Evolutionary conservation across 441 rosid species (phyloP).

Genomic region (Arabidopsis lyrata): DNA sequence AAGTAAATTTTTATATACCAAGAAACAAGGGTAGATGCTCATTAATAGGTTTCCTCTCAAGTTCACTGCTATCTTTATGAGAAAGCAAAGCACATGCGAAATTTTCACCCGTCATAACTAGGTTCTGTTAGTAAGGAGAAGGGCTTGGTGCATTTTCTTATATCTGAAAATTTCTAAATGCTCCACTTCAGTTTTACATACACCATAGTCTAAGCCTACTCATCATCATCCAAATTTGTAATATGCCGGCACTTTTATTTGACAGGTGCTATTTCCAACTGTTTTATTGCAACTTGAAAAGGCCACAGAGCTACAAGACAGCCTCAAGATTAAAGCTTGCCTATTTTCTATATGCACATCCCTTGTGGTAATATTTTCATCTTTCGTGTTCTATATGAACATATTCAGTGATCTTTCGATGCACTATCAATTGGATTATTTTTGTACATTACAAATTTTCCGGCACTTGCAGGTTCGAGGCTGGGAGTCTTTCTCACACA

Average conservation of each 20-base stretch:
- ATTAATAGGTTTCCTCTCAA: conserved; percentile 13
- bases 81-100: conserved; percentile 16
- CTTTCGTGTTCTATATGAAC: conserved; percentile 24
- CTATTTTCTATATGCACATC: conserved; percentile 86
- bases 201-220: background rate
- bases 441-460: conserved; percentile 40
- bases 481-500: conserved; percentile 58
- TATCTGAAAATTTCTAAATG: conserved; percentile 15
- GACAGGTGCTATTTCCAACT: conserved; percentile 79
- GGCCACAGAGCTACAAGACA: conserved; percentile 58
- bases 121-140: conserved; percentile 7
- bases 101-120: conserved; percentile 5
- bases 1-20: background rate
- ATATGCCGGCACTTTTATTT: conserved; percentile 30
- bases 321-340: conserved; percentile 74
- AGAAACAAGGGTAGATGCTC: conserved; percentile 20
- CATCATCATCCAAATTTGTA: conserved; percentile 14
- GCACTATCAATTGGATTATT: conserved; percentile 26
- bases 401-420: conserved; percentile 24
- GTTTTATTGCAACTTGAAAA: conserved; percentile 58
- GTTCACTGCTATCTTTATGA: conserved; percentile 18
- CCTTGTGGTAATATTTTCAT: conserved; percentile 64
- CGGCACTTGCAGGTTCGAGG: conserved; percentile 64
- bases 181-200: conserved; percentile 15
- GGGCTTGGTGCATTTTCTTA: conserved; percentile 9